Evolutionary conservation across 1,284 basidiomycete species (phyloP).

Genomic region (Rhodotorula sp.): DNA sequence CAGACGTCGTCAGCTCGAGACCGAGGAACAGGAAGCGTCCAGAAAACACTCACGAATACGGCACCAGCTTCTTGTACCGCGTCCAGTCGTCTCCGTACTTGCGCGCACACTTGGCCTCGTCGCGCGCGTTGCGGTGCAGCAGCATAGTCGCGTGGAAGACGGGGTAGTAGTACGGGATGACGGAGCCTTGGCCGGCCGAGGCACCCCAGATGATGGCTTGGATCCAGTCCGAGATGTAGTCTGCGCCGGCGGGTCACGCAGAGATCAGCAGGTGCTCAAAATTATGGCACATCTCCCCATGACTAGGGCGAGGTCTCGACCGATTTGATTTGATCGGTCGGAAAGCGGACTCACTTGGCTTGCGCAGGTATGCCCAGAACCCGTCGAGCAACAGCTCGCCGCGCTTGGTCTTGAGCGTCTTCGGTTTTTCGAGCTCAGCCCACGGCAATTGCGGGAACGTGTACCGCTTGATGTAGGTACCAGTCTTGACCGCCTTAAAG

Average conservation of each 20-base stretch:
- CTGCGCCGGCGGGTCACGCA: conserved; percentile 19
- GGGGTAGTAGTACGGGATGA: conserved; percentile 94
- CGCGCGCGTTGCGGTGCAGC: conserved; percentile 79
- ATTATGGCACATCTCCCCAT: not conserved
- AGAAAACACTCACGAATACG: conserved; percentile 41
- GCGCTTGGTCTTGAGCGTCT: conserved; percentile 88
- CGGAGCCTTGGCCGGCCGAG: conserved; percentile 65
- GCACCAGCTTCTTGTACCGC: conserved; percentile 65
- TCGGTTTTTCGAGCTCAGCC: conserved; percentile 80
- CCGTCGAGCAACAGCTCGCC: conserved; percentile 71
- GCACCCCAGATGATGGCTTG: conserved; percentile 90
- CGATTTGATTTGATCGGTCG: too few relatives aligned
- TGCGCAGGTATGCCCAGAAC: conserved; percentile 86
- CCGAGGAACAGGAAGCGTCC: too few relatives aligned
- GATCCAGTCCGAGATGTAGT: conserved; percentile 69
- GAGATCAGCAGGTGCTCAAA: conserved; percentile 13
- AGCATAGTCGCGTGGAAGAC: conserved; percentile 88
- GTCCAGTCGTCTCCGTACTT: conserved; percentile 98
- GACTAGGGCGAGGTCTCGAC: not conserved
- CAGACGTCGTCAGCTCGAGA: not conserved
- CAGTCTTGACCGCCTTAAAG: conserved; percentile 91
- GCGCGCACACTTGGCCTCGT: conserved; percentile 70
- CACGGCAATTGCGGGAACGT: conserved; percentile 94
- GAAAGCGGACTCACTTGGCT: conserved; percentile 62
- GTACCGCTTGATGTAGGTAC: conserved; percentile 77